Evolutionary conservation across 2,329 filamentous ascomycete species (phyloP).

Genomic region (Paramyrothecium roridum): DNA sequence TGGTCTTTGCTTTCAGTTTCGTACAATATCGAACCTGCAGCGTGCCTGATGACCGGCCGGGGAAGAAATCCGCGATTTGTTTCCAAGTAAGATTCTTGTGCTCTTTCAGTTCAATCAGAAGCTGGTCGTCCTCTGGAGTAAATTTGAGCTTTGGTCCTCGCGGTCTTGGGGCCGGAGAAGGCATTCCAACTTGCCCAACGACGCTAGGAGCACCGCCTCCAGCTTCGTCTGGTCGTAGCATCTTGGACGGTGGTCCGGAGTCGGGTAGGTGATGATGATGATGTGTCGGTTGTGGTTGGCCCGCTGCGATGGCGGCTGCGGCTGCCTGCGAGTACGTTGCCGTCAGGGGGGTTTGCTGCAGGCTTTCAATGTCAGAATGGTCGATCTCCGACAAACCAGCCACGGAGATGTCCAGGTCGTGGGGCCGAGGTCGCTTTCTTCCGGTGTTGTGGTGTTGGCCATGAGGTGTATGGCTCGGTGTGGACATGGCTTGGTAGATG

Average conservation of each 20-base stretch:
- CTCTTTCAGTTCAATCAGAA: conserved; percentile 88
- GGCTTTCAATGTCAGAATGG: conserved; percentile 51
- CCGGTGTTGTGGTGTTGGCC: conserved; percentile 26
- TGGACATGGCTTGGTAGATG: conserved; percentile 48
- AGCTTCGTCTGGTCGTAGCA: conserved; percentile 58
- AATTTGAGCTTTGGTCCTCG: conserved; percentile 91
- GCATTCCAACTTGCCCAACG: conserved; percentile 85
- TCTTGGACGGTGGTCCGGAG: conserved; percentile 65
- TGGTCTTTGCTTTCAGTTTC: conserved; percentile 90
- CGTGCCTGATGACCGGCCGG: conserved; percentile 83
- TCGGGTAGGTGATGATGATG: conserved; percentile 81
- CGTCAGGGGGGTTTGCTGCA: conserved; percentile 52
- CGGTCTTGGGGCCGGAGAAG: conserved; percentile 73
- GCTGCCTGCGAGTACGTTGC: conserved; percentile 46
- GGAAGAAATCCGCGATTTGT: conserved; percentile 95
- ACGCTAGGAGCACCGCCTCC: conserved; percentile 71
- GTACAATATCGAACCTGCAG: conserved; percentile 93
- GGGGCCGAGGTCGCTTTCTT: conserved; percentile 53
- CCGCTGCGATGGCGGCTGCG: conserved; percentile 20
- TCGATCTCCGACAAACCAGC: conserved; percentile 49
- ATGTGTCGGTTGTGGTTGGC: conserved; percentile 56
- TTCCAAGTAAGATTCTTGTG: conserved; percentile 96
- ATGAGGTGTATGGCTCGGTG: conserved; percentile 30
- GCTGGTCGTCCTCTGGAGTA: conserved; percentile 83
- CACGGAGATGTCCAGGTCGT: conserved; percentile 56